Evolutionary conservation across 2,329 filamentous ascomycete genomes (phyloP), one percentile per base, ranked within the genome.

Genomic region (Hortaea werneckii): DNA sequence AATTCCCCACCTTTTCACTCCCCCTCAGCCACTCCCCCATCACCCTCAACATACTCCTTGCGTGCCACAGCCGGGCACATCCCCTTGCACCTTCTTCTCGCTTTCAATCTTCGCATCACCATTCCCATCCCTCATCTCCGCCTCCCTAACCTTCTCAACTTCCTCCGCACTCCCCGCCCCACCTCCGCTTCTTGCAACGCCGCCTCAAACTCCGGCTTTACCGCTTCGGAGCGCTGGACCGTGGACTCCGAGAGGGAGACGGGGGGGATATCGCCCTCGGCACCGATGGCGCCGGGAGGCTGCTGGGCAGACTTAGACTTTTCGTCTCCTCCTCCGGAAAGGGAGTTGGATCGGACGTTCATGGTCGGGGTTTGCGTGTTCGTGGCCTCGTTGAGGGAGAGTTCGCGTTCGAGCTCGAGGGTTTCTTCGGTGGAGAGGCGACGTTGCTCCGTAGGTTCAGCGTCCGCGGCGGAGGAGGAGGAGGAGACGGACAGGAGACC

Each of bases 301-400:
- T 20, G 20, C n/a, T n/a, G n/a, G n/a, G n/a, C 30, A 34, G 30
- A 7, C 30, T 34, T 34, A 7, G 30, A 7, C 7, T 34, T n/a
- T n/a, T 7, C 30, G 7, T 34, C 30, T n/a, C 30, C 30, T 7
- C 30, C 30, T n/a, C 7, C 7, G n/a, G 30, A 34, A 7, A 34
- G 32, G n/a, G 32, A 35, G 9, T 9, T 35, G n/a, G 37, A 39
- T n/a, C 37, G 9, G 20, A 30, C 40, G 20, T 29, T 41, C 50
- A 42, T 50, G 44, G 42, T 51, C 46, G 38, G 53, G 29, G 53
- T 52, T 35, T 47, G 46, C 3, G 58, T 57, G 44, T 61, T 61
- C 12, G 42, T 42, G 37, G 38, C 40, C 12, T 51, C 55, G 42
- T 63, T 59, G 27, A 48, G 47, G 6, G 57, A 46, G 12, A 62